These are phyloP conservation scores for Colletotrichum noveboracense DNA, from an alignment of 2,329 filamentous ascomycete species.

Conservation along the genomic window DNA sequence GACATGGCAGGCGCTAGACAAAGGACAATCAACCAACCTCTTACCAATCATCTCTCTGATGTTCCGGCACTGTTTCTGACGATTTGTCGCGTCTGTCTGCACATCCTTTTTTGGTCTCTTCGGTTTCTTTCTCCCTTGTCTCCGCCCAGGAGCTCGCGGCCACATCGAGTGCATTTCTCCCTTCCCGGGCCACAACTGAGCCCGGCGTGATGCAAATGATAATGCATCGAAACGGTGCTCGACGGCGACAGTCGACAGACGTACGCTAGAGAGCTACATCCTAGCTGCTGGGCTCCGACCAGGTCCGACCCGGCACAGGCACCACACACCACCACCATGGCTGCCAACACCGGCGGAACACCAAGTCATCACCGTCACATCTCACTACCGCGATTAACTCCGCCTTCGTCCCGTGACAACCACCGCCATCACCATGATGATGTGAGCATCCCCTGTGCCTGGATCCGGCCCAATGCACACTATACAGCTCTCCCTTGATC, in stretches of 20 bases:
- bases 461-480: not conserved
- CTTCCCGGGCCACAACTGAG: not conserved
- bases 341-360: not conserved
- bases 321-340: not conserved
- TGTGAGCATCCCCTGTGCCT: constrained; percentile 3
- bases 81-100: not conserved
- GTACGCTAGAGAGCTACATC: not conserved
- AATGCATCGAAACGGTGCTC: not conserved
- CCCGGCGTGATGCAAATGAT: not conserved
- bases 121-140: not conserved
- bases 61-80: not conserved
- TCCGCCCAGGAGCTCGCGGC: not conserved
- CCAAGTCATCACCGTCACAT: constrained; percentile 3
- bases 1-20: not conserved
- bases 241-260: not conserved
- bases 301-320: not conserved
- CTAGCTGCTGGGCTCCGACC: not conserved
- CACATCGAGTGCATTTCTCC: not conserved
- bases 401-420: constrained; percentile 3
- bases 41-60: not conserved
- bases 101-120: not conserved
- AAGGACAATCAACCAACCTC: not conserved
- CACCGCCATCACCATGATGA: not conserved
- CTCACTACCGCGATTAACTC: not conserved
- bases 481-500: not conserved